Evolutionary conservation across 345 rosid species (phyloP).

Genomic region (Citrus reticulata): DNA sequence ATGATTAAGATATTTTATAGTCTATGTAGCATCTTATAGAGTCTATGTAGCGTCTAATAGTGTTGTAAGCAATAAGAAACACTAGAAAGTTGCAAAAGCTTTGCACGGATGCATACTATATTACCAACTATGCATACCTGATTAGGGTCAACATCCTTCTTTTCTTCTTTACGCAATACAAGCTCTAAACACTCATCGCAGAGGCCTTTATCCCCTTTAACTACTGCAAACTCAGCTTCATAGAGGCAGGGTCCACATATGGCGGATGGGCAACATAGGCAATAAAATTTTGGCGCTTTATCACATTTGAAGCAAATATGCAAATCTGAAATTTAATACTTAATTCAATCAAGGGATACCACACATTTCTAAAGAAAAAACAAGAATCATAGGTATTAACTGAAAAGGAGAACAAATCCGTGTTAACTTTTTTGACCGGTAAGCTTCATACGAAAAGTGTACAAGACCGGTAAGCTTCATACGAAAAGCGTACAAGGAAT

Average conservation of each 20-base stretch:
- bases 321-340: conserved; percentile 35
- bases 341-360: background rate
- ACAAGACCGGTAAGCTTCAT: background rate
- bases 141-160: conserved; percentile 23
- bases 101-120: background rate
- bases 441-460: background rate
- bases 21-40: background rate
- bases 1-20: background rate
- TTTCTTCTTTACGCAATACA: conserved; percentile 37
- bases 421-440: background rate
- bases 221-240: conserved; percentile 25
- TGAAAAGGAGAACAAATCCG: background rate
- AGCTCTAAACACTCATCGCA: conserved; percentile 41
- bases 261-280: conserved; percentile 53
- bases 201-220: conserved; percentile 31
- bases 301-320: conserved; percentile 44
- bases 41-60: background rate
- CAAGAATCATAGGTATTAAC: background rate
- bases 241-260: conserved; percentile 40
- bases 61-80: background rate
- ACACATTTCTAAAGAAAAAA: background rate
- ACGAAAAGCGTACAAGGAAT: background rate
- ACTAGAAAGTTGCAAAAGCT: background rate
- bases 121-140: conserved; percentile 27
- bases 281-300: conserved; percentile 37